phyloP scores from a whole-genome alignment of 345 rosid species.

The Trapa bicornis region DNA sequence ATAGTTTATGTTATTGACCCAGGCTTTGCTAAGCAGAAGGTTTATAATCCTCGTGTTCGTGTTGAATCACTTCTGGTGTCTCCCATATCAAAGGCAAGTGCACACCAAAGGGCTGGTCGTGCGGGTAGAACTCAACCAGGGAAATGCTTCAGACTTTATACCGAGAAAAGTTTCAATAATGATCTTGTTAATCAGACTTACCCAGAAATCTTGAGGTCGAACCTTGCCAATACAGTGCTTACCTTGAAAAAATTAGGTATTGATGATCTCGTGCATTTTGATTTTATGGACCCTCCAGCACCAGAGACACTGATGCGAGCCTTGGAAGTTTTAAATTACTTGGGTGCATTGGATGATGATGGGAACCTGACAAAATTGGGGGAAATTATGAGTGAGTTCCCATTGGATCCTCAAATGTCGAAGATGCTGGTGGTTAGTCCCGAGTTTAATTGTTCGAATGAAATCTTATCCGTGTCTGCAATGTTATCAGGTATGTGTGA shows the following conservation, averaged over 20 bases:
- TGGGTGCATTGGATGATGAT: conserved; percentile 93
- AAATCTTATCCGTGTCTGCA: conserved; percentile 82
- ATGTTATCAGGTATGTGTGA: conserved; percentile 78
- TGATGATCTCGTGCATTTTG: conserved; percentile 82
- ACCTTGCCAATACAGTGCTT: conserved; percentile 85
- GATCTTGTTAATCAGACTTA: conserved; percentile 83
- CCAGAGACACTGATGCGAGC: conserved; percentile 96
- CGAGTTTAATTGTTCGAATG: conserved; percentile 91
- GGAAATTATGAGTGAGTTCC: conserved; percentile 93
- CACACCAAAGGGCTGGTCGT: conserved; percentile 97
- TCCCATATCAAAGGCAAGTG: conserved; percentile 96
- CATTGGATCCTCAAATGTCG: conserved; percentile 92
- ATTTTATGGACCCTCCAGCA: conserved; percentile 96
- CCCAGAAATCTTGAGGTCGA: conserved; percentile 86
- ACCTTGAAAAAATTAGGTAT: conserved; percentile 86
- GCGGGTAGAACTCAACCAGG: conserved; percentile 98
- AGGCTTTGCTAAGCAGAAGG: conserved; percentile 86
- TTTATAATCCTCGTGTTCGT: conserved; percentile 77
- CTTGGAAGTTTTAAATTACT: conserved; percentile 74
- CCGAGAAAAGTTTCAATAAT: conserved; percentile 67
- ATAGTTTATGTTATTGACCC: conserved; percentile 94
- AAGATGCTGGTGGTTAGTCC: conserved; percentile 97
- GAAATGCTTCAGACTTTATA: conserved; percentile 83
- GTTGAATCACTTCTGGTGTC: conserved; percentile 89
- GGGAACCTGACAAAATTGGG: conserved; percentile 85